A percentile compares a stretch with the other conserved stretches of the same genome.
phyloP scores from a whole-genome alignment of 345 rosid genomes.

The Dipteronia dyeriana region DNA sequence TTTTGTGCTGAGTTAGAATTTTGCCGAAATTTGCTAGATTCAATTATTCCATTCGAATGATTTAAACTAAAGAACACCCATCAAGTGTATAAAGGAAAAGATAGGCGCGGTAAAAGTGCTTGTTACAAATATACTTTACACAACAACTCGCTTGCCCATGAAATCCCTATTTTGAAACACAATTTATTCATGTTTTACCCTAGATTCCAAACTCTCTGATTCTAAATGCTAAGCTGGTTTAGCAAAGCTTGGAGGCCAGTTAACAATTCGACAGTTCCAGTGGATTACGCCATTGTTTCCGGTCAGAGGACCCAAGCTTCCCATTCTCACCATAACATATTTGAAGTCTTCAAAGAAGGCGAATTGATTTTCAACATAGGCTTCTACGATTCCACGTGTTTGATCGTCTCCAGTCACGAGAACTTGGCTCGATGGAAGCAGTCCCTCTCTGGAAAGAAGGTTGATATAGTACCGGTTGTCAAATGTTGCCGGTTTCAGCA shows the following conservation, averaged over 20 bases:
- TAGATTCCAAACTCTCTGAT: background rate
- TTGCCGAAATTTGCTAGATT: too few species aligned
- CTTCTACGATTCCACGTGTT: conserved; percentile 49
- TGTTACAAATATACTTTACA: background rate
- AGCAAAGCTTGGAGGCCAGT: conserved; percentile 20
- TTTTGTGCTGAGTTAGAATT: background rate
- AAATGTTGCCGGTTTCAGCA: conserved; percentile 68
- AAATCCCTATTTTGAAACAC: too few species aligned
- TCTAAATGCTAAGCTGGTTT: background rate
- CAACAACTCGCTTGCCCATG: background rate
- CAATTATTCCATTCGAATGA: too few species aligned
- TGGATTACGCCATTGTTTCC: conserved; percentile 45
- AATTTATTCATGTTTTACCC: too few species aligned
- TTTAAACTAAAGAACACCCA: background rate
- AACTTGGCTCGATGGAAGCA: conserved; percentile 77
- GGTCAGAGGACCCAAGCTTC: conserved; percentile 36
- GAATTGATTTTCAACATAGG: conserved; percentile 49
- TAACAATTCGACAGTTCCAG: conserved; percentile 47
- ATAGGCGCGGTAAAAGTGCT: too few species aligned
- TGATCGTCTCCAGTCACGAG: conserved; percentile 47
- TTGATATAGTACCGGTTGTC: conserved; percentile 83
- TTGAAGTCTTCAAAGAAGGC: conserved; percentile 66
- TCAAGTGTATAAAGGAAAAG: too few species aligned
- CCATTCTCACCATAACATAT: conserved; percentile 68
- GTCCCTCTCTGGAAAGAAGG: conserved; percentile 71